Evolutionary conservation across 1,284 basidiomycete species (phyloP).

Genomic region (Prillingera fragicola): DNA sequence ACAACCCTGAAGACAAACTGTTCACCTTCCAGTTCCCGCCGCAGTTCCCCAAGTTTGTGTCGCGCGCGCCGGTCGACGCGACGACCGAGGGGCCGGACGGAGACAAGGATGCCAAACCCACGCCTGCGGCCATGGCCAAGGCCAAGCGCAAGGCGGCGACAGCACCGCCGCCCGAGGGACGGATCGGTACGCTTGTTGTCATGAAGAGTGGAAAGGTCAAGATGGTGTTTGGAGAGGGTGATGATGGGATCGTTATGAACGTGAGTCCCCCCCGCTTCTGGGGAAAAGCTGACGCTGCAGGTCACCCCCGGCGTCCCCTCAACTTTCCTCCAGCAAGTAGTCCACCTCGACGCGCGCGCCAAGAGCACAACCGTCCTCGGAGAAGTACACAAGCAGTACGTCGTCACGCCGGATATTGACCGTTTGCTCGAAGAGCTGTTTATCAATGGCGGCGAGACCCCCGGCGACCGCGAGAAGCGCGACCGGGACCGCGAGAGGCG

Average conservation of each 20-base stretch:
- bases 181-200: constrained; percentile 74
- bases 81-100: constrained; percentile 26
- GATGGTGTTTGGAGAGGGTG: constrained; percentile 72
- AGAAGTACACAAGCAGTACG: constrained; percentile 76
- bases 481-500: constrained; percentile 26
- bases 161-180: constrained; percentile 58
- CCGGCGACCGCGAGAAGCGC: constrained; percentile 45
- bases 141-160: constrained; percentile 30
- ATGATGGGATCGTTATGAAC: constrained; percentile 74
- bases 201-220: constrained; percentile 80
- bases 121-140: constrained; percentile 18
- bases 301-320: constrained; percentile 76
- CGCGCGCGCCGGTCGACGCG: constrained; percentile 20
- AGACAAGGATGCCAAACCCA: constrained; percentile 30
- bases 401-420: constrained; percentile 80
- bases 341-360: constrained; percentile 64
- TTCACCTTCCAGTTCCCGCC: constrained; percentile 90
- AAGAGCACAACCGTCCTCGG: constrained; percentile 63
- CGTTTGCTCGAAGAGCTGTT: constrained; percentile 67
- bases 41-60: constrained; percentile 73
- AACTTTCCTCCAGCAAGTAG: constrained; percentile 83
- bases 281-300: constrained; percentile 47
- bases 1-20: constrained; percentile 58
- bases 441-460: constrained; percentile 41
- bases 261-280: constrained; percentile 53